Conservation (phyloP, 2,329 filamentous ascomycete genomes). For the Colletotrichum paranaense region DNA sequence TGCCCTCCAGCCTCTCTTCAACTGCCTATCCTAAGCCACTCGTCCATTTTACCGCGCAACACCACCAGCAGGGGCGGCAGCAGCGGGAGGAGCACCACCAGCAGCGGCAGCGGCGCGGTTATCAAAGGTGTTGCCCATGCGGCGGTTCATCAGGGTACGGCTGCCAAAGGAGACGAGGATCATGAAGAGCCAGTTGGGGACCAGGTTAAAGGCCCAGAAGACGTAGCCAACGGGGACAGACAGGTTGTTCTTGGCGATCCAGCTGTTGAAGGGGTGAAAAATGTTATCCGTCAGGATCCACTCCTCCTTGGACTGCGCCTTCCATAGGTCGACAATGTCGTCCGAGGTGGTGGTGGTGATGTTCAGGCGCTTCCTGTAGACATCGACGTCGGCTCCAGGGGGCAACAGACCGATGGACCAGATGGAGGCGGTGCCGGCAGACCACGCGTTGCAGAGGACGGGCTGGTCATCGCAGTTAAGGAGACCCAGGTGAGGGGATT, state of each 20-base stretch:
- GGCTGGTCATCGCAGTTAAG: slow-evolving; percentile 81
- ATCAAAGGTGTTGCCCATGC: slow-evolving; percentile 37
- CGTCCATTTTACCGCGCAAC: slow-evolving; percentile 14
- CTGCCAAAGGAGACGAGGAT: slow-evolving; percentile 78
- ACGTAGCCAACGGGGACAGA: slow-evolving; percentile 74
- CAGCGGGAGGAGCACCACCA: slow-evolving; percentile 5
- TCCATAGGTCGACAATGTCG: slow-evolving; percentile 70
- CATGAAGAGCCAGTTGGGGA: slow-evolving; percentile 85
- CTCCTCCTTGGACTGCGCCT: slow-evolving; percentile 58
- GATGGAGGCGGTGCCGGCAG: slow-evolving; percentile 70
- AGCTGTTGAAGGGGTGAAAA: slow-evolving; percentile 82
- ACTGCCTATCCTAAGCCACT: not conserved
- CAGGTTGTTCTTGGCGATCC: slow-evolving; percentile 70
- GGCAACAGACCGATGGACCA: slow-evolving; percentile 77
- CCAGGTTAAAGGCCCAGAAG: slow-evolving; percentile 73
- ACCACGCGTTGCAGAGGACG: slow-evolving; percentile 81
- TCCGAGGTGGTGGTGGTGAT: slow-evolving; percentile 74
- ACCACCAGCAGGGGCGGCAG: slow-evolving; percentile 10
- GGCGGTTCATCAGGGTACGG: slow-evolving; percentile 74
- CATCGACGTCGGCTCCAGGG: slow-evolving; percentile 70
- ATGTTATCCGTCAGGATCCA: slow-evolving; percentile 66
- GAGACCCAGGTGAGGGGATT: slow-evolving; percentile 74
- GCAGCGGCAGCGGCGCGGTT: slow-evolving; percentile 12
- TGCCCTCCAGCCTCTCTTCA: slow-evolving; percentile 11
- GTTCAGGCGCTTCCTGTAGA: slow-evolving; percentile 76